Evolutionary conservation across 441 rosid species (phyloP).

Genomic region (Biscutella laevigata): DNA sequence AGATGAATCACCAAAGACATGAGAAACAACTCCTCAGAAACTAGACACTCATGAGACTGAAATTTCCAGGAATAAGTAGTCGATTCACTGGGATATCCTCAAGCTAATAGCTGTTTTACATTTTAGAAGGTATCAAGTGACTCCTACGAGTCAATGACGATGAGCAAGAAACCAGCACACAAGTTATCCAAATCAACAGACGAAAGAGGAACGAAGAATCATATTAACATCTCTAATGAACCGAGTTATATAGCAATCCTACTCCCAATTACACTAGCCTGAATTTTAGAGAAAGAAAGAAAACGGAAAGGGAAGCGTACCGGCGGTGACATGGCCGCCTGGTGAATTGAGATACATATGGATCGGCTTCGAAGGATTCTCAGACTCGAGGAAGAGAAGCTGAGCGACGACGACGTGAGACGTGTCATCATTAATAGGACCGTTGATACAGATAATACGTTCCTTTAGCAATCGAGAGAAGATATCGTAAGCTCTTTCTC

Average conservation of each 20-base stretch:
- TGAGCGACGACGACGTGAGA: constrained; percentile 94
- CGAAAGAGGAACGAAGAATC: too few relatives aligned
- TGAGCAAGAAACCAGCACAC: too few relatives aligned
- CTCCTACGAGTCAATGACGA: too few relatives aligned
- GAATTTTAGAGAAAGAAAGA: too few relatives aligned
- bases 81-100: background rate
- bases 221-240: too few relatives aligned
- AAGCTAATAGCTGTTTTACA: background rate
- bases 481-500: constrained; percentile 94
- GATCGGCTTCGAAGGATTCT: constrained; percentile 94
- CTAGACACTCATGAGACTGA: background rate
- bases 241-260: too few relatives aligned
- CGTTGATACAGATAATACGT: constrained; percentile 88
- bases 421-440: constrained; percentile 79
- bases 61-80: too few relatives aligned
- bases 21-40: background rate
- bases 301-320: constrained; percentile 24
- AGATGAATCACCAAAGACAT: background rate
- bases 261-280: too few relatives aligned
- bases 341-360: constrained; percentile 96
- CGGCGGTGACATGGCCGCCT: constrained; percentile 96
- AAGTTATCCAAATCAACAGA: too few relatives aligned
- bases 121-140: background rate
- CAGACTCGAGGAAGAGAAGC: constrained; percentile 93
- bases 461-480: constrained; percentile 91